Percentiles rank a stretch among this genome's conserved stretches.
Evolutionary conservation across 495 filamentous ascomycete genomes (phyloP).

Genomic region (Xylaria bambusicola): DNA sequence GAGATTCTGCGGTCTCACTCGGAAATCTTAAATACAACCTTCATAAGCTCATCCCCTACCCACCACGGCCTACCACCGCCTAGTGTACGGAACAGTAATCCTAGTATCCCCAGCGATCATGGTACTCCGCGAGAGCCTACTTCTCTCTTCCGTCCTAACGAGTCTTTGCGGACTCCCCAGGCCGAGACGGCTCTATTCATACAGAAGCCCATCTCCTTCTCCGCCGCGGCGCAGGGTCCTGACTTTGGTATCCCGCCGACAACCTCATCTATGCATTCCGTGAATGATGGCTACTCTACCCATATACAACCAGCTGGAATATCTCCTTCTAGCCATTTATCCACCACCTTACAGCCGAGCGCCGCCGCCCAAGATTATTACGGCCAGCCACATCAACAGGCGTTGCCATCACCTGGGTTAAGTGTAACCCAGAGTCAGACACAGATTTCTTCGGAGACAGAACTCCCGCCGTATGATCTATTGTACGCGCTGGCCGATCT

Average conservation of each 20-base stretch:
- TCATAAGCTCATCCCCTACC: constrained; percentile 37
- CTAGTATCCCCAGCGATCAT: constrained; percentile 48
- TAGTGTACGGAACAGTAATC: constrained; percentile 45
- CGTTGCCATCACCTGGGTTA: constrained; percentile 48
- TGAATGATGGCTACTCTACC: constrained; percentile 36
- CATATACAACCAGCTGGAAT: constrained; percentile 39
- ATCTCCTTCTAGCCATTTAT: constrained; percentile 38
- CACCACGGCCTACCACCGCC: constrained; percentile 44
- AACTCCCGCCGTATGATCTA: constrained; percentile 82
- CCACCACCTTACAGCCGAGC: constrained; percentile 28
- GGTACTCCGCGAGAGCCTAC: constrained; percentile 47
- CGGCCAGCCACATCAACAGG: constrained; percentile 37
- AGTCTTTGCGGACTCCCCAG: constrained; percentile 52
- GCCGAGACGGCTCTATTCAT: constrained; percentile 65
- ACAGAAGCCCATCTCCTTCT: constrained; percentile 56
- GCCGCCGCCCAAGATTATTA: constrained; percentile 49
- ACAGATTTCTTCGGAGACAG: constrained; percentile 61
- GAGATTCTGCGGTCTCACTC: constrained; percentile 51
- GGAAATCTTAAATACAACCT: constrained; percentile 45
- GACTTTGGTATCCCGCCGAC: constrained; percentile 40
- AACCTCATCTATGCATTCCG: constrained; percentile 30
- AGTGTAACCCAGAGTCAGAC: constrained; percentile 38
- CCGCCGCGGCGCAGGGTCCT: constrained; percentile 28
- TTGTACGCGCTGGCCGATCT: constrained; percentile 79
- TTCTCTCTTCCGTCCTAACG: constrained; percentile 41